Percentiles rank a stretch among this genome's conserved stretches.
These are phyloP conservation scores for Sphagnum magellanicum DNA, from an alignment of 228 moss, liverwort and hornwort species.

Conservation along the genomic window DNA sequence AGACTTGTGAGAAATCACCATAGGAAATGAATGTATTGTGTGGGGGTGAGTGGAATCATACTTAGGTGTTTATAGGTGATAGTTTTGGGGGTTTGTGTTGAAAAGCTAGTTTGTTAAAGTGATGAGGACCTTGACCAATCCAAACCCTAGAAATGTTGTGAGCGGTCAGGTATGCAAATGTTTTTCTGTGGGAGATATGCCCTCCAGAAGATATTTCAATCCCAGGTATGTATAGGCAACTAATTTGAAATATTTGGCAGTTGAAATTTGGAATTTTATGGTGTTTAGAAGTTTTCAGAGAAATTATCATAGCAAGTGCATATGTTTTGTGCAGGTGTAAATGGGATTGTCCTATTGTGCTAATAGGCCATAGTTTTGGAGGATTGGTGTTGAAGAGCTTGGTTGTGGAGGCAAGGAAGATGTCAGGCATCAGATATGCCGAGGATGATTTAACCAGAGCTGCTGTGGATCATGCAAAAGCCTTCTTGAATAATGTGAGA, in stretches of 20 bases:
- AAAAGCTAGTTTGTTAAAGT: no score
- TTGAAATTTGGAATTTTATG: neutral
- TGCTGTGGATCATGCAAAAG: neutral
- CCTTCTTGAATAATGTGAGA: neutral
- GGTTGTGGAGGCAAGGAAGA: neutral
- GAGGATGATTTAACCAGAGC: neutral
- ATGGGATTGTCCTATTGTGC: neutral
- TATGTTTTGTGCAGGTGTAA: neutral
- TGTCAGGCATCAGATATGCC: neutral
- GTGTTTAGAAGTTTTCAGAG: neutral
- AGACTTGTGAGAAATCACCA: no score
- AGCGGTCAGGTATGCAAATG: no score
- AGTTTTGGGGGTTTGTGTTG: no score
- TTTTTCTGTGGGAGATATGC: neutral
- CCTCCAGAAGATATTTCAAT: neutral
- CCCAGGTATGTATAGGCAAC: neutral
- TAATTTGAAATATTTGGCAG: neutral
- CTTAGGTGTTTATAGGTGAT: no score
- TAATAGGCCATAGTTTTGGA: neutral
- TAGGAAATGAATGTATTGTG: no score
- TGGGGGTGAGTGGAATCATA: no score
- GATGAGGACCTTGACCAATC: no score
- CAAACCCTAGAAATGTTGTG: no score
- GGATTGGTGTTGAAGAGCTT: neutral
- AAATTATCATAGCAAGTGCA: neutral